These are phyloP conservation scores for Anthracocystis setariae DNA, from an alignment of 1,284 basidiomycete genomes.

Conservation along the genomic window DNA sequence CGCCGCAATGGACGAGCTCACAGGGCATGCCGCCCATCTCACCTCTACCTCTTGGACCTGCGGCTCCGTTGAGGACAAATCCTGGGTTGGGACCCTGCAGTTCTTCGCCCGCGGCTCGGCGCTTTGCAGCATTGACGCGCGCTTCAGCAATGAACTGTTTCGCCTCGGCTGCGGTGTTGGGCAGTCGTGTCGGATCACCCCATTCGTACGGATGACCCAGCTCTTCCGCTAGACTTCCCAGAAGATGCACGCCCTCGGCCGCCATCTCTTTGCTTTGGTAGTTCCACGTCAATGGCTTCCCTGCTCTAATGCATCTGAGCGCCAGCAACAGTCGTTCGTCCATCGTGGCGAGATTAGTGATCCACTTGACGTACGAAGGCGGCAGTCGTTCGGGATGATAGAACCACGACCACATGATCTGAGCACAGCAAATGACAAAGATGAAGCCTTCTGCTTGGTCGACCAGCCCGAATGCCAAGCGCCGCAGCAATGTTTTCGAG, in stretches of 20 bases:
- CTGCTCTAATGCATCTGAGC: constrained; percentile 55
- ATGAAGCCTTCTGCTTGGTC: constrained; percentile 57
- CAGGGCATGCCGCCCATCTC: constrained; percentile 67
- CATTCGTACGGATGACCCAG: constrained; percentile 57
- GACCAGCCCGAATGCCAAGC: constrained; percentile 8
- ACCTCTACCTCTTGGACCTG: constrained; percentile 51
- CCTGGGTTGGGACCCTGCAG: constrained; percentile 11
- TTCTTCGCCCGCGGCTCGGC: constrained; percentile 3
- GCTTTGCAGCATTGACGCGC: constrained; percentile 1
- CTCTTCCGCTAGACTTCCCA: constrained; percentile 52
- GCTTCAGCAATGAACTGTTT: constrained; percentile 20
- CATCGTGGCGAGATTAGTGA: constrained; percentile 66
- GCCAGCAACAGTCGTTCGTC: constrained; percentile 66
- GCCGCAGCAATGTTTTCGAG: constrained; percentile 3
- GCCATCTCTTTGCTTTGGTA: constrained; percentile 58
- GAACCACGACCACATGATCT: constrained; percentile 67
- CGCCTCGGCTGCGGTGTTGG: constrained; percentile 40
- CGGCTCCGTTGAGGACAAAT: constrained; percentile 53
- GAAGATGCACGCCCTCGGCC: constrained; percentile 37
- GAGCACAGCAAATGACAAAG: constrained; percentile 61
- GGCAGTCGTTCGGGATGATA: constrained; percentile 64
- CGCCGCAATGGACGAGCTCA: constrained; percentile 66
- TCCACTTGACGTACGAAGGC: constrained; percentile 66
- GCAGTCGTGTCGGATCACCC: constrained; percentile 54
- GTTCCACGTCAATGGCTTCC: constrained; percentile 57